Conservation (phyloP, 192 early-diverging fungal species). For the Coemansia sp. region DNA sequence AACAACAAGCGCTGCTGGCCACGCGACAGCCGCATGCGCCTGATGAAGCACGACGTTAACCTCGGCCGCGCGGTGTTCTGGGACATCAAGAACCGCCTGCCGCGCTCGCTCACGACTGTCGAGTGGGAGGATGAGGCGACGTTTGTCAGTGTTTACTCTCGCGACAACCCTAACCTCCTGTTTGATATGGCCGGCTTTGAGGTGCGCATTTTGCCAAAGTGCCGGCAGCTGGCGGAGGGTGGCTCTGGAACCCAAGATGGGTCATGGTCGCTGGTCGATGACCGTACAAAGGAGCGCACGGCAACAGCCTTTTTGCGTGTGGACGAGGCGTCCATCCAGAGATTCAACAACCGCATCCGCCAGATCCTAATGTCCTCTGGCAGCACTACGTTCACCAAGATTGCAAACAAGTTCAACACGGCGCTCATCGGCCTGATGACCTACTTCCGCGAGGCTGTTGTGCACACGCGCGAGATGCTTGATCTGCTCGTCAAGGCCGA, state of each 20-base stretch:
- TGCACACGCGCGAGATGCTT: constrained; percentile 94
- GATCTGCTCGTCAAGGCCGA: constrained; percentile 97
- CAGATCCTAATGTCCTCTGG: constrained; percentile 98
- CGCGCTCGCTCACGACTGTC: constrained; percentile 92
- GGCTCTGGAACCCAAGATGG: constrained; percentile 33
- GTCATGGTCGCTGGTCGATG: constrained; percentile 96
- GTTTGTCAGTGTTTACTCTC: constrained; percentile 94
- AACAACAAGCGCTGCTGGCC: constrained; percentile 99
- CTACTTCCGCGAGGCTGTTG: constrained; percentile 96
- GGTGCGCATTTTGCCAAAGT: constrained; percentile 91
- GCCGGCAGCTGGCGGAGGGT: constrained; percentile 80
- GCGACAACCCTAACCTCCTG: constrained; percentile 96
- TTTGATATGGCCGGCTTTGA: constrained; percentile 93
- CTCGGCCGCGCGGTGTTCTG: constrained; percentile 97
- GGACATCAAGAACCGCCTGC: constrained; percentile 98
- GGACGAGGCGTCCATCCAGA: constrained; percentile 86
- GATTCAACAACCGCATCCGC: constrained; percentile 93
- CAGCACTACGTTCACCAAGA: constrained; percentile 96
- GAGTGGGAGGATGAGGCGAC: constrained; percentile 90
- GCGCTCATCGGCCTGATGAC: constrained; percentile 94
- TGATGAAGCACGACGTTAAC: constrained; percentile 99
- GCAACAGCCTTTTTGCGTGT: constrained; percentile 97
- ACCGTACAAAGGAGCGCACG: constrained; percentile 96
- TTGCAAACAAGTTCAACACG: constrained; percentile 96
- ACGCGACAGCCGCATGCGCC: constrained; percentile 96